Evolutionary conservation across 75 land plant species (phyloP).

Genomic region (Larix kaempferi): DNA sequence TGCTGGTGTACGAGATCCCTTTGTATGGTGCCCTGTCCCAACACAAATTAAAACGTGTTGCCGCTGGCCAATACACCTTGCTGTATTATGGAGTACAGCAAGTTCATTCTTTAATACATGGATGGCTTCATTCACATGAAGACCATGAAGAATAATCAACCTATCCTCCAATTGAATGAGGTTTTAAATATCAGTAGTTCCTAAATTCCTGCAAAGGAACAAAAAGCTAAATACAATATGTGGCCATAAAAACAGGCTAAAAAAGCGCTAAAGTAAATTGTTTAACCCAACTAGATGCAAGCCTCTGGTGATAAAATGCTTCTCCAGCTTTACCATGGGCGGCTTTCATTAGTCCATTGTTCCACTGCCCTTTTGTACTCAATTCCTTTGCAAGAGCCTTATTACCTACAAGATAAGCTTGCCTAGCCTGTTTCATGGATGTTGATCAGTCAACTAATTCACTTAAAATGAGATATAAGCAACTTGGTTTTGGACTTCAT

Average conservation of each 20-base stretch:
- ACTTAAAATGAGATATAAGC: neutral
- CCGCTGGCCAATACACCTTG: conserved; percentile 61
- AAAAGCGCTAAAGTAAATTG: neutral
- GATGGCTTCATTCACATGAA: conserved; percentile 89
- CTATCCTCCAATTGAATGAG: conserved; percentile 35
- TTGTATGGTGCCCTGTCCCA: conserved; percentile 93
- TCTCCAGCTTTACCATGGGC: conserved; percentile 91
- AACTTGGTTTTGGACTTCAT: neutral
- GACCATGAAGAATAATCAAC: conserved; percentile 77
- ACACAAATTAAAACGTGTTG: conserved; percentile 75
- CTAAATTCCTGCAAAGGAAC: conserved; percentile 48
- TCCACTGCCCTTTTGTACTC: conserved; percentile 75
- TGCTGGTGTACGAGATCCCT: conserved; percentile 77
- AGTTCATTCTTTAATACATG: conserved; percentile 76
- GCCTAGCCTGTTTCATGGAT: conserved; percentile 57
- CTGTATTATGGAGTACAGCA: conserved; percentile 38
- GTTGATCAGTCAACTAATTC: neutral
- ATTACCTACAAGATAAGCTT: conserved; percentile 84
- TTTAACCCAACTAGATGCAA: conserved; percentile 3
- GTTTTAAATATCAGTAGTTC: conserved; percentile 28
- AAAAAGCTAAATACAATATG: neutral
- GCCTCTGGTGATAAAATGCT: conserved; percentile 84
- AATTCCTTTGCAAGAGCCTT: conserved; percentile 89
- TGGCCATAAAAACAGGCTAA: neutral
- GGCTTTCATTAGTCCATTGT: conserved; percentile 85